phyloP scores from a whole-genome alignment of 176 grass and related monocot genomes.

The Musa acuminata region DNA sequence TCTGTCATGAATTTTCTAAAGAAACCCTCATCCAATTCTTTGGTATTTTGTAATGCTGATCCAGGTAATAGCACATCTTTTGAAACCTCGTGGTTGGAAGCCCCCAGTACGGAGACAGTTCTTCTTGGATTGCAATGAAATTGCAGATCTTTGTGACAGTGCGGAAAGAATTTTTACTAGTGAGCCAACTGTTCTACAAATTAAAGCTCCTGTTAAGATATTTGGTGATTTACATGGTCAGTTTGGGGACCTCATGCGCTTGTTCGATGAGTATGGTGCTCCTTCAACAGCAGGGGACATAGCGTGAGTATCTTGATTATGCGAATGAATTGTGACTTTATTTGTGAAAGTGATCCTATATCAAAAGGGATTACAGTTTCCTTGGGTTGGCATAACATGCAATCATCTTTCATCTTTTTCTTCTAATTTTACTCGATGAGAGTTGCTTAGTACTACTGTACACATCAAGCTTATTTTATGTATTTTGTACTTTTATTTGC shows the following conservation, averaged over 20 bases:
- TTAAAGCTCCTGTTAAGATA: slow-evolving; percentile 94
- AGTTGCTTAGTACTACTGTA: too few relatives aligned
- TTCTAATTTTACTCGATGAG: neutral
- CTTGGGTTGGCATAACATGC: neutral
- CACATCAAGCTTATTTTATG: neutral
- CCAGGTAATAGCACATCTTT: slow-evolving; percentile 72
- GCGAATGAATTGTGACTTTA: neutral
- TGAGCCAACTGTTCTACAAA: slow-evolving; percentile 82
- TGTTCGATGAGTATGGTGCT: slow-evolving; percentile 95
- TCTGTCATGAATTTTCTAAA: slow-evolving; percentile 1
- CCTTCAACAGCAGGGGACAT: slow-evolving; percentile 96
- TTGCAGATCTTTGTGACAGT: slow-evolving; percentile 88
- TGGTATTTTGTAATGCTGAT: slow-evolving; percentile 10
- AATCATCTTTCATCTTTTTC: neutral
- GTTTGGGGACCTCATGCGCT: slow-evolving; percentile 96
- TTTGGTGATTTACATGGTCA: slow-evolving; percentile 99
- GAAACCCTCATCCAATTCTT: neutral
- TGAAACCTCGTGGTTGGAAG: slow-evolving; percentile 96
- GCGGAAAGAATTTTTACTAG: slow-evolving; percentile 85
- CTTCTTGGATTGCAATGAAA: slow-evolving; percentile 93
- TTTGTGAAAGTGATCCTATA: neutral
- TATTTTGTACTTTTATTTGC: neutral
- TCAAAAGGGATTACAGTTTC: neutral
- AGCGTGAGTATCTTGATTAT: slow-evolving; percentile 45
- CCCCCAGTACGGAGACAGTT: slow-evolving; percentile 83